Conservation (phyloP, 257 asterid genomes). For the Penstemon newberryi region DNA sequence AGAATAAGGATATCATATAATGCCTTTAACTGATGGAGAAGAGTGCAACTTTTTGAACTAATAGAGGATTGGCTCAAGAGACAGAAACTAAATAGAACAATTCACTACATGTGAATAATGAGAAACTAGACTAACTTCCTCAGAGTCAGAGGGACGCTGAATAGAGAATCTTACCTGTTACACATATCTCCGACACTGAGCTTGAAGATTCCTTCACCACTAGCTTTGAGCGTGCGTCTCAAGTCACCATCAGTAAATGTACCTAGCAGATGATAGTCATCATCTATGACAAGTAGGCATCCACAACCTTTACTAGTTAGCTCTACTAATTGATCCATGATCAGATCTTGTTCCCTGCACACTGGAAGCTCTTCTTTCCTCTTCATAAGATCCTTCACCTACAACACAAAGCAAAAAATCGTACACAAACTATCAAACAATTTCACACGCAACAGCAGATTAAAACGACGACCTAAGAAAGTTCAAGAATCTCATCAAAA, state of each 20-base stretch:
- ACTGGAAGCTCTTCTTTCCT: conserved; percentile 77
- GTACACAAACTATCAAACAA: neutral
- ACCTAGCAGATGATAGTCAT: conserved; percentile 62
- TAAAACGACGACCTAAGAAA: neutral
- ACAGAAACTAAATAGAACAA: no score
- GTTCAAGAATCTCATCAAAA: no score
- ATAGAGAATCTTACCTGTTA: conserved; percentile 54
- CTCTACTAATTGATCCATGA: conserved; percentile 95
- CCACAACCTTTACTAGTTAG: conserved; percentile 93
- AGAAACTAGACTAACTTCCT: no score
- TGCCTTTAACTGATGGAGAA: no score
- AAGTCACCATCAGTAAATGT: conserved; percentile 95
- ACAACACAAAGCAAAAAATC: conserved; percentile 11
- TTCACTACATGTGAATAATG: no score
- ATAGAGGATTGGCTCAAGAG: no score
- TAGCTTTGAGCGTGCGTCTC: conserved; percentile 84
- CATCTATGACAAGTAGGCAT: conserved; percentile 80
- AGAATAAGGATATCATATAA: no score
- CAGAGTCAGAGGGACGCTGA: neutral
- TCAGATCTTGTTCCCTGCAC: conserved; percentile 75
- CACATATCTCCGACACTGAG: conserved; percentile 95
- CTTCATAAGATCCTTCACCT: conserved; percentile 97
- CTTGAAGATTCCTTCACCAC: conserved; percentile 86
- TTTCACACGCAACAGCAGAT: neutral
- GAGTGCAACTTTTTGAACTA: no score